These are phyloP conservation scores for Phylloporus scabripes DNA, from an alignment of 768 basidiomycete genomes.

Conservation along the genomic window DNA sequence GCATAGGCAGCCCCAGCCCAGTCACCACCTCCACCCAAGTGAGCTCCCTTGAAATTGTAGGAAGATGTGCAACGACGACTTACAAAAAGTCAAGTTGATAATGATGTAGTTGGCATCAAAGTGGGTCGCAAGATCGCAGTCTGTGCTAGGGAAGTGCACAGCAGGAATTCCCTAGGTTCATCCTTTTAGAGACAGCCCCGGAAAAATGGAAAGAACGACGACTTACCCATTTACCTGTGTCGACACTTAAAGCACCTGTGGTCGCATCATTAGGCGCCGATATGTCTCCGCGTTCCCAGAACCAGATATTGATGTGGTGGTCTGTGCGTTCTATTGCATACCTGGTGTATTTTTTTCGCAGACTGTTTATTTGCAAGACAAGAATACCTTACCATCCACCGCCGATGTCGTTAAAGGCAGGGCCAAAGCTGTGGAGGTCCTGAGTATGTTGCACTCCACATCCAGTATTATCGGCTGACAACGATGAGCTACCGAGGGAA, in stretches of 20 bases:
- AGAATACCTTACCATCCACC: conserved; percentile 35
- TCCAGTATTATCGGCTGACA: conserved; percentile 29
- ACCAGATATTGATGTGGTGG: conserved; percentile 37
- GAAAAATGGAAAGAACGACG: too few relatives aligned
- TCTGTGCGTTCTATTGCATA: conserved; percentile 36
- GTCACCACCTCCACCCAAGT: conserved; percentile 20
- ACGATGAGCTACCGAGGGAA: neutral
- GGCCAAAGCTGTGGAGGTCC: conserved; percentile 23
- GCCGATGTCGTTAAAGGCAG: conserved; percentile 29
- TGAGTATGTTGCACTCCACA: conserved; percentile 32
- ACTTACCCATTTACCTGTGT: conserved; percentile 23
- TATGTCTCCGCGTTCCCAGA: conserved; percentile 33
- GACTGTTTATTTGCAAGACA: neutral
- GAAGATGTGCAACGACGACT: conserved; percentile 1
- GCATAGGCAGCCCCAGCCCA: conserved; percentile 28
- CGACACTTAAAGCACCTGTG: conserved; percentile 11
- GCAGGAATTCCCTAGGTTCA: conserved; percentile 28
- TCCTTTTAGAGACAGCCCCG: neutral
- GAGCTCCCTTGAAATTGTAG: neutral
- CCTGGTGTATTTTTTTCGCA: conserved; percentile 13
- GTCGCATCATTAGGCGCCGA: conserved; percentile 33
- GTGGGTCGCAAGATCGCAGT: conserved; percentile 37
- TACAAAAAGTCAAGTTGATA: conserved; percentile 32
- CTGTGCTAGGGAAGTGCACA: conserved; percentile 34
- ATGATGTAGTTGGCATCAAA: conserved; percentile 31